Conservation (phyloP, 192 early-diverging fungal genomes). For the Coemansia furcata region DNA sequence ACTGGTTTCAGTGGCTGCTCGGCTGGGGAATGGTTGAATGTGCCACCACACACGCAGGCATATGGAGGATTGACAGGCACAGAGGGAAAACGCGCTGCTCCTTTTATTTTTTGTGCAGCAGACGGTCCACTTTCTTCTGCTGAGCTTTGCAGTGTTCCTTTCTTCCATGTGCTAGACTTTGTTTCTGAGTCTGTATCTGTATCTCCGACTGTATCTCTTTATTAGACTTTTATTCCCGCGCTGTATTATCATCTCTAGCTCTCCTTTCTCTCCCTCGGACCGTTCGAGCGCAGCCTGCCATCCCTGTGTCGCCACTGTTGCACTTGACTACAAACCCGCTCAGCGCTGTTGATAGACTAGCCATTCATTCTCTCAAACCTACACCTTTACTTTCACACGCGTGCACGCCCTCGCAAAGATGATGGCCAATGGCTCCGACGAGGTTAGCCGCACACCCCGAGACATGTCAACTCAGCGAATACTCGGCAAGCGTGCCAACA, state of each 20-base stretch:
- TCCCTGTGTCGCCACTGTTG: not conserved
- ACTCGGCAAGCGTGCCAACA: constrained; percentile 47
- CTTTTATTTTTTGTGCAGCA: not conserved
- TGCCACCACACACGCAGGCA: not conserved
- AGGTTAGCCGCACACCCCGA: not conserved
- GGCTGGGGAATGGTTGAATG: not conserved
- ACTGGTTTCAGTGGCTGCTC: constrained; percentile 1
- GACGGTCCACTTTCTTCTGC: not conserved
- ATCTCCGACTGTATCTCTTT: constrained; percentile 1
- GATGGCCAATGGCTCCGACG: constrained; percentile 23
- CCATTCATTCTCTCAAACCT: not conserved
- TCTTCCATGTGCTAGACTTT: not conserved
- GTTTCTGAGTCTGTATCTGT: not conserved
- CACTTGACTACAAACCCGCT: not conserved
- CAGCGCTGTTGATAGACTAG: not conserved
- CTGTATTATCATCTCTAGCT: constrained; percentile 9
- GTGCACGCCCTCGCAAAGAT: constrained; percentile 12
- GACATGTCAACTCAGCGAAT: constrained; percentile 12
- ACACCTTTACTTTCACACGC: not conserved
- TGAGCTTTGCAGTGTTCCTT: not conserved
- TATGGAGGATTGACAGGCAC: not conserved
- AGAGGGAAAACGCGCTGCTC: constrained; percentile 3
- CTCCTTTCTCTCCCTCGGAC: not conserved
- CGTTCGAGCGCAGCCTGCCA: not conserved
- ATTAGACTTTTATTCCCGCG: not conserved